Base-by-base conservation (phyloP, 306 rosid species). In the Vigna radiata region DNA sequence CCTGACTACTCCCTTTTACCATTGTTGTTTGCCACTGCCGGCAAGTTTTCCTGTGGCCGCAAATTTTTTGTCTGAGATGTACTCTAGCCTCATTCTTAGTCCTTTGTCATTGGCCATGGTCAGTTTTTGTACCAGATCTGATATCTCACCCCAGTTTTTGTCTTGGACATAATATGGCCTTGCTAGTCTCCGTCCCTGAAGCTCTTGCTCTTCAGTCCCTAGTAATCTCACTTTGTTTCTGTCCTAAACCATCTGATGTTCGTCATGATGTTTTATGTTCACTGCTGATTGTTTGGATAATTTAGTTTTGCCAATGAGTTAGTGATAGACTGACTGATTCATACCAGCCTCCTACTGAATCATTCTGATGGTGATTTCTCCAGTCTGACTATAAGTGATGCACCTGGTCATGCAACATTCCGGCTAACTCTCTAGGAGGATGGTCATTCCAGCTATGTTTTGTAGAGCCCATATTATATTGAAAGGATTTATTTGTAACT, bases 101-200 rank as follows among this genome's bases (percentile, higher is more conserved):
- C 47, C 25, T 36, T 36, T 7, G 6, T 16, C 21, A n/a, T 8
- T 62, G 47, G 68, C 47, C 47, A 33, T 7, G 1, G 25, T 36
- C 21, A 16, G 13, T 61, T 61, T 33, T 33, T 2, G 23, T 8
- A 14, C 47, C 46, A 62, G 46, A 31, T 62, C 47, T 16, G 19
- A 61, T 62, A 6, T 31, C 27, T 33, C 7, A 19, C 68, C 46
- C 44, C 21, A 31, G 46, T 31, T 61, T 61, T 61, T 61, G 41
- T 61, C 44, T 12, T 15, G 44, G 44, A 31, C 17, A 31, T 31
- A 5, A 48, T 36, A 15, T 63, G 12, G 1, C 48, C 48, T 5
- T n/a, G 48, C 68, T n/a, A 63, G 6, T 63, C 47, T 63, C 68
- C n/a, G 16, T n/a, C 27, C 15, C 47, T 7, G 47, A 63, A 63